Base-by-base conservation (phyloP, 257 asterid species). In the Solanum verrucosum region DNA sequence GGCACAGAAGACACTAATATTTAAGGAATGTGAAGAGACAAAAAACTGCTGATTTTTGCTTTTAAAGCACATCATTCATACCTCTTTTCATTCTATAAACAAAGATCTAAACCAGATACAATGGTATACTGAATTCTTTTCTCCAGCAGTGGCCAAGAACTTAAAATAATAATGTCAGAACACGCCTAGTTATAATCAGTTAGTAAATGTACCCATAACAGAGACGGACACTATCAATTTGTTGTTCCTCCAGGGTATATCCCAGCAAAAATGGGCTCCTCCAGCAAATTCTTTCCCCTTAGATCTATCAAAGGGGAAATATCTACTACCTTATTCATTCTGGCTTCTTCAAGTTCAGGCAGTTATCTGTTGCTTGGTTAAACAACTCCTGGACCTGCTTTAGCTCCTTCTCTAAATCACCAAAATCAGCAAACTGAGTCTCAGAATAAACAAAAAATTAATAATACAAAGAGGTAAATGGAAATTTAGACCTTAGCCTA, bases 361-460 rank as follows among this genome's bases (percentile, higher is more conserved):
- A 97, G 94, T 94, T 93, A 87, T 94, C 95, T 4, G 96, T 89
- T 85, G 97, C 98, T 89, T 95, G 96, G 85, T 94, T 87, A 90
- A 94, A 96, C 91, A 97, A 59, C 89, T 97, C 98, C 88, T 93
- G 98, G 71, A 95, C 99, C 91, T 95, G 99, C 92, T 92, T 92
- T 9, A 95, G 91, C 91, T 95, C 96, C 92, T 91, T 94, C 86
- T 95, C 98, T 95, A 52, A 23, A 82, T 23, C 40, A 87, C 38
- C 65, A 82, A 70, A 87, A 79, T 46, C 68, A 65, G 35, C 60
- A 83, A 49, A 87, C 84, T 33, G 38, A 71, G n/a, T 72, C 42
- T 40, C 63, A 42, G 84, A 70, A 46, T 49, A 79, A 67, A 34
- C 67, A 49, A 86, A 86, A 33, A 42, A 7, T 4, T 29, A 29